Base-by-base conservation (phyloP, 1,284 basidiomycete genomes). In the Ustanciosporium gigantosporum region DNA sequence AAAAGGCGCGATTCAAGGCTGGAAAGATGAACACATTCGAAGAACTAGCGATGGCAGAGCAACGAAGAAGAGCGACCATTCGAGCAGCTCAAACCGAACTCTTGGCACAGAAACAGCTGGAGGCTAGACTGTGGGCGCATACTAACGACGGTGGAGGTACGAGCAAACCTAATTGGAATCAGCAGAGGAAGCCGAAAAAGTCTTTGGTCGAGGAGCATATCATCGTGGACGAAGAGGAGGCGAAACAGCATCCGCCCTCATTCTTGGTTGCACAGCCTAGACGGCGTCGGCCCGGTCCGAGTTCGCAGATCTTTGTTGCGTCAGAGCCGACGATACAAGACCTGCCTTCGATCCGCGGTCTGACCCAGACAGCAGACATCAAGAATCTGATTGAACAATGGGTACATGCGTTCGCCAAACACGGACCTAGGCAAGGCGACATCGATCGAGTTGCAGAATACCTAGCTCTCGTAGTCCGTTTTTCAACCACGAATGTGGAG, bases 391-490 rank as follows among this genome's bases (percentile, higher is more conserved):
- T 70, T 11, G n/a, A 37, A 3, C 51, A 50, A 21, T 73, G 71
- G 71, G 46, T 64, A 3, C 17, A 29, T 2, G 53, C 52, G 15
- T 65, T 64, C 25, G 57, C 58, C 3, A 20, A 17, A 8, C 44
- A 48, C 13, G 60, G 61, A 3, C 71, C 72, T 3, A 36, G 64
- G 8, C 29, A 39, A 3, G 62, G 62, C 13, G 72, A 74, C 34
- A 66, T 74, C 2, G 43, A 49, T 37, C 36, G 47, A 5, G 43
- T 74, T 27, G 46, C 41, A 0, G 15, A 32, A 3, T 65, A 55
- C 25, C 29, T 65, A 2, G 51, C 45, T 1, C 44, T 48, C 5
- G 22, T 56, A 2, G 45, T 62, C 4, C 34, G 38, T 3, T 42
- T 44, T 0, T n/a, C 41, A 0, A 22, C 17, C 15, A 25, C n/a